Evolutionary conservation across 768 basidiomycete species (phyloP).

Genomic region (Tulasnella sp.): DNA sequence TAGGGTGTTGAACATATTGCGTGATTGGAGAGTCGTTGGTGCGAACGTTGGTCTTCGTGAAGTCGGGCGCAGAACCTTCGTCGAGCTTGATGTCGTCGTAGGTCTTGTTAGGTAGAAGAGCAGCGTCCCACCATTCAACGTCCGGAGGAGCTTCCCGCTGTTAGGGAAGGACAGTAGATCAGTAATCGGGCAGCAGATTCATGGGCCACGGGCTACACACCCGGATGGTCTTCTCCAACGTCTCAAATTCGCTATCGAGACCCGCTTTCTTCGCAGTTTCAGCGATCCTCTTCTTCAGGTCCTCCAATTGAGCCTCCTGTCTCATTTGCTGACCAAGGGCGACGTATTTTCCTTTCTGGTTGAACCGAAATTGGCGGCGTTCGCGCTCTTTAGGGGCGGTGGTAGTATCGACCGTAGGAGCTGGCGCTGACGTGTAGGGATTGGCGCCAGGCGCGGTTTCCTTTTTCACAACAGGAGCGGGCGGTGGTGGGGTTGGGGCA

Average conservation of each 20-base stretch:
- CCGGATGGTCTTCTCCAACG: slow-evolving; percentile 86
- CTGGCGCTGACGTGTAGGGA: slow-evolving; percentile 68
- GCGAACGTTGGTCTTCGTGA: slow-evolving; percentile 57
- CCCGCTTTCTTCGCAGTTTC: slow-evolving; percentile 93
- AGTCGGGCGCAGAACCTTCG: slow-evolving; percentile 53
- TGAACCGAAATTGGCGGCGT: slow-evolving; percentile 79
- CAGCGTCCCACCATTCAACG: slow-evolving; percentile 97
- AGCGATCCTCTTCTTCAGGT: slow-evolving; percentile 88
- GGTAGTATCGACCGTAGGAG: slow-evolving; percentile 26
- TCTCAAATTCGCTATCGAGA: slow-evolving; percentile 89
- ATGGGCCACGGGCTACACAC: slow-evolving; percentile 48
- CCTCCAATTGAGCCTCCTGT: slow-evolving; percentile 78
- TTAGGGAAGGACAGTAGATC: slow-evolving; percentile 12
- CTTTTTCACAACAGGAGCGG: slow-evolving; percentile 47
- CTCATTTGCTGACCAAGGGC: slow-evolving; percentile 50
- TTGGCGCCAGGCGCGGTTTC: slow-evolving; percentile 54
- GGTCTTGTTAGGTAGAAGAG: slow-evolving; percentile 74
- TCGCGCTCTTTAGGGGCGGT: slow-evolving; percentile 69
- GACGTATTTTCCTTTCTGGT: slow-evolving; percentile 84
- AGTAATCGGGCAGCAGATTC: background rate
- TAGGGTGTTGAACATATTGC: slow-evolving; percentile 94
- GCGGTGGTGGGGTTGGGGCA: slow-evolving; percentile 54
- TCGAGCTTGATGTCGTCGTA: slow-evolving; percentile 68
- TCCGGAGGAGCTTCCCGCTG: slow-evolving; percentile 86
- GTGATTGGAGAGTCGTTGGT: slow-evolving; percentile 76